Conservation (phyloP, 768 basidiomycete genomes). For the Dioszegia crocea region DNA sequence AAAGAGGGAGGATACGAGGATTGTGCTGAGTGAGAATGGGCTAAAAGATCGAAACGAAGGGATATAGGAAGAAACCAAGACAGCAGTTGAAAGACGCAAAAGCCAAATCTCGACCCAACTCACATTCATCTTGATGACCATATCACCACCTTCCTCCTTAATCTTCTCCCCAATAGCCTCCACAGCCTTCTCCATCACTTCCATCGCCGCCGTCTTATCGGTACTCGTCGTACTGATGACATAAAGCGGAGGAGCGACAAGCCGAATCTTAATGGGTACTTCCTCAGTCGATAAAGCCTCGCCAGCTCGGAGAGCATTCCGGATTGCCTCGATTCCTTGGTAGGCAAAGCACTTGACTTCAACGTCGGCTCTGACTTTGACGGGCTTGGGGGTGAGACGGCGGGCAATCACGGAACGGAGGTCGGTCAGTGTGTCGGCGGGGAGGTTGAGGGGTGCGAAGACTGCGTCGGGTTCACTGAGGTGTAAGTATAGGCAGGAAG, state of each 20-base stretch:
- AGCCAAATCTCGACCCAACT: too few species aligned
- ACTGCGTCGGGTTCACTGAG: slow-evolving; percentile 72
- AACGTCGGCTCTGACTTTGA: slow-evolving; percentile 97
- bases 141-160: slow-evolving; percentile 73
- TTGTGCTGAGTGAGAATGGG: too few species aligned
- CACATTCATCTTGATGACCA: slow-evolving; percentile 96
- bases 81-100: not conserved
- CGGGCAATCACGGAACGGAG: slow-evolving; percentile 83
- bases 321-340: slow-evolving; percentile 93
- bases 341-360: slow-evolving; percentile 95
- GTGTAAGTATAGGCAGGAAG: not conserved
- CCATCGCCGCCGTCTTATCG: slow-evolving; percentile 88
- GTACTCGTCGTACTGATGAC: slow-evolving; percentile 94
- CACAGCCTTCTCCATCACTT: slow-evolving; percentile 87
- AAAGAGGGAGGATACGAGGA: too few species aligned
- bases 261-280: slow-evolving; percentile 93
- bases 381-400: slow-evolving; percentile 92
- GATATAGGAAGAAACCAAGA: too few species aligned
- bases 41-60: too few species aligned
- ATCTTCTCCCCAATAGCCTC: slow-evolving; percentile 83
- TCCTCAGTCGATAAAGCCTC: slow-evolving; percentile 78
- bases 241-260: slow-evolving; percentile 94
- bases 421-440: slow-evolving; percentile 59
- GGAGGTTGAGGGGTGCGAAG: slow-evolving; percentile 64
- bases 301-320: slow-evolving; percentile 80